Evolutionary conservation across 2,329 filamentous ascomycete genomes (phyloP), one percentile per base, ranked within the genome.

Genomic region (Corynespora cassiicola): DNA sequence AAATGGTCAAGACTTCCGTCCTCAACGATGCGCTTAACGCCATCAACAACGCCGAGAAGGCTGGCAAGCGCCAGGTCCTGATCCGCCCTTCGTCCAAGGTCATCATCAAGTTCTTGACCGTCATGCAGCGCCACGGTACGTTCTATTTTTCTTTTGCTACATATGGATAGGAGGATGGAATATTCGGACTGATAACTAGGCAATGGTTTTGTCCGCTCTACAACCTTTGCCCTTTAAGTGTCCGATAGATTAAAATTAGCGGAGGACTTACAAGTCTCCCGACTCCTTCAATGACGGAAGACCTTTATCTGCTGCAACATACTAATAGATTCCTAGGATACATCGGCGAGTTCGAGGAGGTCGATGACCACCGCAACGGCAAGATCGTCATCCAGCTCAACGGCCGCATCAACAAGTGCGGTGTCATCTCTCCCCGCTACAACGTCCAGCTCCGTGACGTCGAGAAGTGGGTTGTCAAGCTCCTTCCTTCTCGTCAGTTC

Each of bases 31-130:
- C 89, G 74, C 88, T 96, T 71, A 96, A 96, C 48, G 62, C 85
- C 82, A 97, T 99, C 87, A 99, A 99, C 90, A 99, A 99, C 78
- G 94, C 94, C 83, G 95, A 99, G 86, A 97, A 99, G 88, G 82
- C 88, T 67, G 94, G 94, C 81, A 97, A 97, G 88, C 91, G 94
- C 73, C 94, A 99, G 82, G 94, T 97, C 73, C 72, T 99, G 75
- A 96, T 99, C 84, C 86, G 91, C 70, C 94, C 95, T 66, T 88
- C 84, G 76, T 97, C 94, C 77, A 99, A 99, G 88, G 94, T 99
- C 82, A 99, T 99, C 70, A 97, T 99, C 71, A 97, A 97, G 85
- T 99, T 97, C 86, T 83, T 99, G 73, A 83, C 83, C 73, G 92
- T 97, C 76, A 99, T 99, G 94, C 94, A 99, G 82, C 90, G 88